A percentile compares a stretch with the other conserved stretches of the same genome.
phyloP scores from a whole-genome alignment of 1,139 yeast genomes.

The Yamadazyma epiphylla region DNA sequence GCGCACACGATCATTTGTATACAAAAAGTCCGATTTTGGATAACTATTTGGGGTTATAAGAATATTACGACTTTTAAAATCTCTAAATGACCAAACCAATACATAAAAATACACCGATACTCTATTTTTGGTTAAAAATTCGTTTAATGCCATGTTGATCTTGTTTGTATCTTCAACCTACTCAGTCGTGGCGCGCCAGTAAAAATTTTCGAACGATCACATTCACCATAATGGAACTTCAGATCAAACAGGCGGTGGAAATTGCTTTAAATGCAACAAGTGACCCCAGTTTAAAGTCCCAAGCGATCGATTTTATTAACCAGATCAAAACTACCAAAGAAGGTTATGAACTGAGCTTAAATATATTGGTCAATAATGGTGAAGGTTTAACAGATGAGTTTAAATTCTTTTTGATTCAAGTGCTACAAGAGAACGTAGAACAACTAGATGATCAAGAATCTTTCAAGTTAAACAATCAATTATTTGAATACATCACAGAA shows the following conservation, averaged over 20 bases:
- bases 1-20: not conserved
- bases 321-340: conserved; percentile 71
- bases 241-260: conserved; percentile 85
- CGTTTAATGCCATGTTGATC: not conserved
- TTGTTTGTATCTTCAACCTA: conserved; percentile 1
- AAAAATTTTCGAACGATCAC: no score
- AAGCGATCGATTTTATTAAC: conserved; percentile 79
- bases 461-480: conserved; percentile 36
- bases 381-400: conserved; percentile 43
- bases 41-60: conserved; percentile 23
- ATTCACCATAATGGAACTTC: conserved; percentile 16
- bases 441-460: conserved; percentile 46
- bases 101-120: no score
- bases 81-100: no score
- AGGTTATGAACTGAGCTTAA: conserved; percentile 77
- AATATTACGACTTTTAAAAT: no score
- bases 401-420: conserved; percentile 79
- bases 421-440: conserved; percentile 63
- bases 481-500: conserved; percentile 35
- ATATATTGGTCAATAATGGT: conserved; percentile 39
- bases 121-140: no score
- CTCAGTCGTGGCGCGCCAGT: not conserved
- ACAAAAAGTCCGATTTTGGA: no score
- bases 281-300: conserved; percentile 65
- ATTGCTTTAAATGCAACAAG: conserved; percentile 82